A percentile compares a stretch with the other conserved stretches of the same genome.
Conservation (phyloP, 495 filamentous ascomycete species). For the Hypoxylon perforatum region DNA sequence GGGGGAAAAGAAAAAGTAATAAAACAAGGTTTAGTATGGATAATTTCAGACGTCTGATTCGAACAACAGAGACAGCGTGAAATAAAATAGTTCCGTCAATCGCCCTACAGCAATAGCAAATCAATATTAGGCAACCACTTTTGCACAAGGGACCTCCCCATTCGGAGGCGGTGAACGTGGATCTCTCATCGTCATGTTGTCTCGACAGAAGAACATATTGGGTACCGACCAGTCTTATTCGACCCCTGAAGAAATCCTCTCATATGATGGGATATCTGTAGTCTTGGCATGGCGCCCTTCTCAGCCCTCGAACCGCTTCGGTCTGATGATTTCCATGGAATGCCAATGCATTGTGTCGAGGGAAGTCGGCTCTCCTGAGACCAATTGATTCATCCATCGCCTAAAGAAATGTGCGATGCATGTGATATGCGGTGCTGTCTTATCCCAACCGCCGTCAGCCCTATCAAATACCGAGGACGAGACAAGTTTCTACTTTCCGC, state of each 20-base stretch:
- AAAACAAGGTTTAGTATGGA: too few relatives aligned
- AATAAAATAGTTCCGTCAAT: conserved; percentile 29
- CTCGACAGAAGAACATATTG: conserved; percentile 27
- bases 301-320: conserved; percentile 5
- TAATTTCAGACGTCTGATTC: conserved; percentile 3
- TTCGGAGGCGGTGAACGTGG: conserved; percentile 39
- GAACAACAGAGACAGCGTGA: conserved; percentile 16
- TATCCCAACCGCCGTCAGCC: conserved; percentile 22
- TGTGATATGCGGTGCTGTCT: neutral
- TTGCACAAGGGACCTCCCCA: conserved; percentile 30
- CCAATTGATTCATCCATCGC: conserved; percentile 12
- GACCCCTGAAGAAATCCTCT: conserved; percentile 36
- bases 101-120: conserved; percentile 24
- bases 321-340: neutral
- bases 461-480: conserved; percentile 25
- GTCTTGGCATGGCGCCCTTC: conserved; percentile 24
- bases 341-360: conserved; percentile 11
- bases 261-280: conserved; percentile 23
- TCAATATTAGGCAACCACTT: conserved; percentile 41
- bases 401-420: conserved; percentile 5
- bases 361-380: conserved; percentile 8
- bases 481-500: neutral
- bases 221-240: conserved; percentile 30
- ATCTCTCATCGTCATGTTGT: conserved; percentile 14
- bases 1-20: neutral